Conservation (phyloP, 2,329 filamentous ascomycete species). For the Epichloe scottii region DNA sequence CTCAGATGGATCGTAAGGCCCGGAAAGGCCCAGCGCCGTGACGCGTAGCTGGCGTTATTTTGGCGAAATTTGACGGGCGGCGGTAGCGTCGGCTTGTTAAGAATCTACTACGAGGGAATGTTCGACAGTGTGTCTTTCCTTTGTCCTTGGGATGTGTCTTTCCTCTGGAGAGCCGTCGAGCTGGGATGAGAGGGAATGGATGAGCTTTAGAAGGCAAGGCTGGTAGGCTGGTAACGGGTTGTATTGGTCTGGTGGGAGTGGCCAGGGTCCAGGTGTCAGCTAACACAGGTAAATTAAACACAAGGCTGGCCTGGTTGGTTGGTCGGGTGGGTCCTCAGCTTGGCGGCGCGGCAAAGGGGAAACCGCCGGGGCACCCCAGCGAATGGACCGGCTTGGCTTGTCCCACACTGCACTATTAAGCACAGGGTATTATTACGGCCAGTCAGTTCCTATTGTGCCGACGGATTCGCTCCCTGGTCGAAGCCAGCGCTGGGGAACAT, state of each 20-base stretch:
- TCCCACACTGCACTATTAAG: too few species aligned
- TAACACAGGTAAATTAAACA: background rate
- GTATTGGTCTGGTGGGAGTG: background rate
- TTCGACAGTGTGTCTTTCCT: background rate
- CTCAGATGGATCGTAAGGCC: slow-evolving; percentile 3
- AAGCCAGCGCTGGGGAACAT: too few species aligned
- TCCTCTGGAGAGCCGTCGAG: background rate
- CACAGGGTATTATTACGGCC: too few species aligned
- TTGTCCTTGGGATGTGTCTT: too few species aligned
- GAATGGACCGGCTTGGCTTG: too few species aligned
- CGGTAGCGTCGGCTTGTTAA: background rate
- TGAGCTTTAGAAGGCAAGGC: background rate
- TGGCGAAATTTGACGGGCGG: background rate
- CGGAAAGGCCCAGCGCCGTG: slow-evolving; percentile 3
- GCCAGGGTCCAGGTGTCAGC: background rate
- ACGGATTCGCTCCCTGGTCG: too few species aligned
- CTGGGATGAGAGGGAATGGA: background rate
- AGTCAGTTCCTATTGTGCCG: too few species aligned
- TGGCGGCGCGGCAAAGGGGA: background rate
- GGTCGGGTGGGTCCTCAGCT: background rate
- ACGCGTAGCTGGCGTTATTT: slow-evolving; percentile 4
- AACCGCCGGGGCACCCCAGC: background rate
- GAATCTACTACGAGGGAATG: background rate
- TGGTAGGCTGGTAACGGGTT: background rate
- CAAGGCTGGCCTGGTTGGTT: background rate